Base-by-base conservation (phyloP, 2,329 filamentous ascomycete species). In the Lasiodiplodia sp. region DNA sequence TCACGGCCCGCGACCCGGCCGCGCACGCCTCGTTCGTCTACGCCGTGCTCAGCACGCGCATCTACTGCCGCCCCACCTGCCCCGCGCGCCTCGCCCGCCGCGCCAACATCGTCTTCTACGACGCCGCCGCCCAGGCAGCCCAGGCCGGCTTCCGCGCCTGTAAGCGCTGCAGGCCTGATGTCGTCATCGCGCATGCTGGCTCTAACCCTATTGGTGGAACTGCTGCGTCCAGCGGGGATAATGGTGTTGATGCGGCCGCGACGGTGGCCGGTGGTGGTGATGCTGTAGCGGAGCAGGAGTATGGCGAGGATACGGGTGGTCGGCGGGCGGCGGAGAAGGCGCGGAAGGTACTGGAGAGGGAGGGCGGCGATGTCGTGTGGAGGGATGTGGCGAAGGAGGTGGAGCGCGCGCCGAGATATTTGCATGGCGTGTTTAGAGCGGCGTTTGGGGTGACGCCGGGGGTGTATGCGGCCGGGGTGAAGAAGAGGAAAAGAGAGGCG, bases 31-130 rank as follows among this genome's bases (percentile, higher is more conserved):
- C 78, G 37, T 88, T 88, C 76, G 80, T 88, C 70, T 88, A 88
- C 78, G 82, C 79, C 21, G 86, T 88, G n/a, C 80, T 81, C 66
- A 85, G 85, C 0, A 88, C 87, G 3, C 81, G 79, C 55, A 86
- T 87, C 63, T 90, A 88, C 77, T 90, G 88, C 75, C 84, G 88
- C 1, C 87, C 88, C 1, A 87, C 83, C 23, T 91, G 88, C 75
- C 84, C 85, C 18, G 84, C 86, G 3, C 85, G 88, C n/a, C 83
- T 92, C 16, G 84, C 86, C 1, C 81, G 83, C 2, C 82, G 86
- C n/a, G 83, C 87, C 12, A 85, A 86, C 23, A 81, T 92, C 38
- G 77, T 80, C 38, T 91, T 89, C 77, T 88, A 83, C 76, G 75
- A 82, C 18, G 82, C 78, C 0, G 73, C 81, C 0, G 69, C 74